Base-by-base conservation (phyloP, 345 rosid genomes). In the Acer yangbiense region DNA sequence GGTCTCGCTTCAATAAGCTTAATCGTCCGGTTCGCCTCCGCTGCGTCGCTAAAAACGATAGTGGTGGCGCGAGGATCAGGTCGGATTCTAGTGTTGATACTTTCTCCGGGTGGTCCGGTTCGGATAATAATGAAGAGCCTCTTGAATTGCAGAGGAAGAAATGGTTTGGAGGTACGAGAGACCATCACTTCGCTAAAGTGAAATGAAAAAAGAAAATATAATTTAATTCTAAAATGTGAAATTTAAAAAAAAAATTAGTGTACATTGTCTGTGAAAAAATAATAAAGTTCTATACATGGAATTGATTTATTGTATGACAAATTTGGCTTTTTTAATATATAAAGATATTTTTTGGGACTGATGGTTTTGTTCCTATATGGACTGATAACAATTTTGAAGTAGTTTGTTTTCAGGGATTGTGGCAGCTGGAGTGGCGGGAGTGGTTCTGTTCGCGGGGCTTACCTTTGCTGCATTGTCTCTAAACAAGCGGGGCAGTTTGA, bases 401-500 rank as follows among this genome's bases (percentile, higher is more conserved):
- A 92, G 97, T 86, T 87, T 83, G 84, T 81, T 89, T 87, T 87
- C 98, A 94, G 99, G 97, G 79, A 87, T 88, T 46, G 89, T 88
- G 66, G 92, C 93, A 52, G 94, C 91, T 78, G 98, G 93, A 84
- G 84, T 90, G 9, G 94, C 88, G 72, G 97, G 92, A 65, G 48
- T 92, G 74, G 35, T 92, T 69, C 77, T 94, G 72, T 77, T 90
- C 70, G 83, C 84, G 7, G 94, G 90, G 17, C 75, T 96, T 72
- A 83, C 88, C 68, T 89, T 79, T 80, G 94, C 97, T 5, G 87
- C 89, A 29, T 66, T 93, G 35, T 90, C 93, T 67, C 68, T 89
- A 54, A 86, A 85, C 80, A 92, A 89, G 80, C 87, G 85, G 71
- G 84, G 77, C 75, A 66, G 77, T 77, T 76, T 85, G n/a, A 79